Conservation (phyloP, 306 rosid genomes). For the Pueraria montana region DNA sequence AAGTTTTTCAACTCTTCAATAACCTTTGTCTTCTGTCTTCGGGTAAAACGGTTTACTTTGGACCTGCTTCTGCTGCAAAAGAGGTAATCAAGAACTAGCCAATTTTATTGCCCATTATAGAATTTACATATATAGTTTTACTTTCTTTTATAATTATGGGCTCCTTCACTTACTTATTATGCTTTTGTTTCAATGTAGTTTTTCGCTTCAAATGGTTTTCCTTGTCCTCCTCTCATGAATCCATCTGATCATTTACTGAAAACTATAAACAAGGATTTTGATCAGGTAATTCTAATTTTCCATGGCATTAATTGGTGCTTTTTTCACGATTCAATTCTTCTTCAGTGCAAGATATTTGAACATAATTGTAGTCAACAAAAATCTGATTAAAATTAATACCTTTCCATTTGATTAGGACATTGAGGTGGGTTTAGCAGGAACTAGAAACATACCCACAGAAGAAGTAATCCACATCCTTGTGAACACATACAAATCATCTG, state of each 20-base stretch:
- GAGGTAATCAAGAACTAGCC: slow-evolving; percentile 48
- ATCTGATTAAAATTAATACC: not conserved
- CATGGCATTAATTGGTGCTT: not conserved
- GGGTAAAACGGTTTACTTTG: slow-evolving; percentile 72
- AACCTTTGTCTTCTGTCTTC: slow-evolving; percentile 72
- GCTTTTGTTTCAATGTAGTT: slow-evolving; percentile 52
- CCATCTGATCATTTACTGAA: slow-evolving; percentile 78
- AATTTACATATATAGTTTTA: not conserved
- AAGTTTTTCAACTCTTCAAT: slow-evolving; percentile 75
- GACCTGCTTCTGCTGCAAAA: slow-evolving; percentile 69
- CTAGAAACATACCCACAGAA: slow-evolving; percentile 34
- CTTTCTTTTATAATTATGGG: not conserved
- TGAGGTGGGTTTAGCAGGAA: slow-evolving; percentile 45
- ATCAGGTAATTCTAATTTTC: slow-evolving; percentile 51
- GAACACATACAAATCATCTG: slow-evolving; percentile 47
- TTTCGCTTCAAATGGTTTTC: slow-evolving; percentile 72
- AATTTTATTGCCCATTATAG: not conserved
- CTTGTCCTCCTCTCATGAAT: slow-evolving; percentile 66
- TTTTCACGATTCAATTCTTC: not conserved
- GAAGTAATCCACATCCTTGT: slow-evolving; percentile 48
- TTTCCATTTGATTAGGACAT: slow-evolving; percentile 45
- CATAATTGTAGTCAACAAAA: not conserved
- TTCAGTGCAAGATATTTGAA: not conserved
- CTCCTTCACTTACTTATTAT: not conserved
- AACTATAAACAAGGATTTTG: slow-evolving; percentile 81